A percentile compares a stretch with the other conserved stretches of the same genome.
Conservation (phyloP, 2,329 filamentous ascomycete species). For the Apiospora marii region DNA sequence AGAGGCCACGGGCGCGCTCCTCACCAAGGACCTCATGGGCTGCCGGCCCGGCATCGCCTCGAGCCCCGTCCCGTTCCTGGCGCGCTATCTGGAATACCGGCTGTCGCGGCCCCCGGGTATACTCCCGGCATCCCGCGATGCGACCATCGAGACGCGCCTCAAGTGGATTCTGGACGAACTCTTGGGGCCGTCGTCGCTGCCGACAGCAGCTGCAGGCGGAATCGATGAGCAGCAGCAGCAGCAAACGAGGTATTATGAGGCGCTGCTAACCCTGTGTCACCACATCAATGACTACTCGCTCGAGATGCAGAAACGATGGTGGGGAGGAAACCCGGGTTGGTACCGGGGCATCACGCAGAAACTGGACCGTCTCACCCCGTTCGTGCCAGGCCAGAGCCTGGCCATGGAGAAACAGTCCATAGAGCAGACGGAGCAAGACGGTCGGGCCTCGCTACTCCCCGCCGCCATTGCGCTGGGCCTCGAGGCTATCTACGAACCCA, state of each 20-base stretch:
- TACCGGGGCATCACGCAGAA: neutral
- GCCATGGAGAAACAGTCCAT: neutral
- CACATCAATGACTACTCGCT: neutral
- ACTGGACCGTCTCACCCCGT: neutral
- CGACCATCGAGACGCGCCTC: neutral
- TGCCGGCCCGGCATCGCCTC: neutral
- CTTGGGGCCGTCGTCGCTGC: neutral
- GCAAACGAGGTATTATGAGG: neutral
- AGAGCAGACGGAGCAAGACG: neutral
- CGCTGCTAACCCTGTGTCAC: neutral
- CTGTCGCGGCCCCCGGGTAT: neutral
- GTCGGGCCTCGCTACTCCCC: neutral
- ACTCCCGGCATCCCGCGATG: neutral
- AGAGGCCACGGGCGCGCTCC: neutral
- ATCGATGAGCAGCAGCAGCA: neutral
- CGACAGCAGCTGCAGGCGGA: neutral
- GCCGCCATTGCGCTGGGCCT: conserved; percentile 2
- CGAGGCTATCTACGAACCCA: neutral
- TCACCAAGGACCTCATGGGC: neutral
- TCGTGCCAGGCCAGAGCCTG: neutral
- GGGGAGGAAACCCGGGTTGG: neutral
- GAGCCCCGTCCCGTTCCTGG: neutral
- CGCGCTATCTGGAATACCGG: neutral
- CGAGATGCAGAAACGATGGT: neutral
- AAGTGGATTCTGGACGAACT: neutral